Base-by-base conservation (phyloP, 179 eudicot genomes). In the Silene coronaria region DNA sequence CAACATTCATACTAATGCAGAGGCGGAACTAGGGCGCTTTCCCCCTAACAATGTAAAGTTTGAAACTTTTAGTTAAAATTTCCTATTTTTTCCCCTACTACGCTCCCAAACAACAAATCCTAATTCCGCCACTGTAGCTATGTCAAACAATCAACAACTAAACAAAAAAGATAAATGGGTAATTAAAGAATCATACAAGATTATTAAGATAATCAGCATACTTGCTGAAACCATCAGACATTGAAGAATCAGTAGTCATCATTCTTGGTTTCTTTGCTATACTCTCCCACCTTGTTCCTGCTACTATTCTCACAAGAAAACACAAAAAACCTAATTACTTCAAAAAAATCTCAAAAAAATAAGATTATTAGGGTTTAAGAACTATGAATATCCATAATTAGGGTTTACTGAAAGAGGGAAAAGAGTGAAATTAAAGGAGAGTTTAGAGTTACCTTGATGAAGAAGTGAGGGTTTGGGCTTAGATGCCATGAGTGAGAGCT, bases 141-240 rank as follows among this genome's bases (percentile, higher is more conserved):
- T 48, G 7, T 48, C 55, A 34, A 34, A 34, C 42, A 34, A 34
- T 30, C 75, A 46, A 69, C 32, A 74, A 30, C 19, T 32, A 74
- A 55, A 16, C 5, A 38, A 58, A 36, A n/a, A 72, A 0, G 38
- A 38, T 12, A 75, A 13, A 10, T 12, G 28, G 28, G 64, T 71
- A 60, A 27, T 14, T 46, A 42, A 70, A 9, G 19, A 27, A 36
- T 8, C 74, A 55, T 80, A 92, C 97, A 32, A 92, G 87, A 69
- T 85, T 77, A 80, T 92, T 92, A 78, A 92, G 89, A 80, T 88
- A 89, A 3, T 85, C 88, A 51, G 97, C 89, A 75, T 90, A 90
- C 6, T 86, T 76, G 70, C 80, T 45, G 77, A 92, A 92, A 51
- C 87, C 83, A 21, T 87, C 85, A 70, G 80, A 77, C 88, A 89